phyloP scores from a whole-genome alignment of 2,329 filamentous ascomycete genomes.

The Cucurbitaria berberidis region DNA sequence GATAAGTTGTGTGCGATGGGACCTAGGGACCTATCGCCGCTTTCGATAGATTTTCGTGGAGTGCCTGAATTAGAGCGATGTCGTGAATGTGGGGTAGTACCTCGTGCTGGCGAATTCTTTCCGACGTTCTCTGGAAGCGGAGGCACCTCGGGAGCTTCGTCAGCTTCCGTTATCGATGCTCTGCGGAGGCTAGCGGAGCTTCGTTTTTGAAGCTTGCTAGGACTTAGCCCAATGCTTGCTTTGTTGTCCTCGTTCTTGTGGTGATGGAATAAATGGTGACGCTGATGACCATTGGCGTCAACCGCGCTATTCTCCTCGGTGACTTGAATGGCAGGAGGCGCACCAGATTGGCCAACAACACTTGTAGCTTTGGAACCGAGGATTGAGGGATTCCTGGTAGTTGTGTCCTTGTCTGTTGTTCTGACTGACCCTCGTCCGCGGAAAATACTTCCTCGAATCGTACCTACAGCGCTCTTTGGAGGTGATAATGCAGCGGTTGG shows the following conservation, averaged over 20 bases:
- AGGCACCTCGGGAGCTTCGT: conserved; percentile 30
- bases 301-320: conserved; percentile 65
- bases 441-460: conserved; percentile 78
- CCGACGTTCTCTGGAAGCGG: conserved; percentile 26
- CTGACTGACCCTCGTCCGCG: conserved; percentile 53
- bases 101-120: conserved; percentile 25
- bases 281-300: conserved; percentile 45
- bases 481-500: conserved; percentile 62
- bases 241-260: conserved; percentile 46
- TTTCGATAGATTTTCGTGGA: conserved; percentile 36
- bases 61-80: conserved; percentile 30
- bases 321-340: conserved; percentile 76
- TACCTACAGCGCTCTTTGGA: conserved; percentile 66
- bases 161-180: conserved; percentile 27
- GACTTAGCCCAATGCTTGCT: conserved; percentile 43
- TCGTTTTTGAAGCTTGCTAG: conserved; percentile 49
- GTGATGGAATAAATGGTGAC: conserved; percentile 41
- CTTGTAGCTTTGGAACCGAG: conserved; percentile 36
- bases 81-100: conserved; percentile 19
- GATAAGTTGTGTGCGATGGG: conserved; percentile 50
- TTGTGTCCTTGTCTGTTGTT: conserved; percentile 23
- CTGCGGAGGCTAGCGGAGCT: conserved; percentile 47
- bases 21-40: conserved; percentile 45
- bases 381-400: conserved; percentile 31
- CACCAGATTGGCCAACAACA: conserved; percentile 34